phyloP scores from a whole-genome alignment of 768 basidiomycete genomes.

The Russula sp. region DNA sequence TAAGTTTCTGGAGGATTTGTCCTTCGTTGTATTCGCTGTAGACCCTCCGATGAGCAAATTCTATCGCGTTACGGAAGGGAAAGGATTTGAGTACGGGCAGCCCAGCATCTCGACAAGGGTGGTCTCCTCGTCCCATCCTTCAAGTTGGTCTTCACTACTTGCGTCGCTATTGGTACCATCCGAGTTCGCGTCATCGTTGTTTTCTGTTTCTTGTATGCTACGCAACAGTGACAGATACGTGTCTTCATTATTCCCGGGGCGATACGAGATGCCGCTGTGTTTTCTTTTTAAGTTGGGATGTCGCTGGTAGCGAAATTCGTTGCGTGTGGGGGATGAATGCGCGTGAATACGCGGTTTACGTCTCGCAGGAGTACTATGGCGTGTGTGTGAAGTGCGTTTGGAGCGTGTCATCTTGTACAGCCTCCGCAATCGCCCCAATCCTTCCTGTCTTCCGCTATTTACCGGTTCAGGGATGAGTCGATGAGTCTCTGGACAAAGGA shows the following conservation, averaged over 20 bases:
- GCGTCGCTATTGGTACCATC: neutral
- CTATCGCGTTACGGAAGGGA: too few relatives aligned
- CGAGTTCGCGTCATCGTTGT: neutral
- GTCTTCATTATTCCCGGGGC: conserved; percentile 12
- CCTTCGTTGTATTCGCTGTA: conserved; percentile 7
- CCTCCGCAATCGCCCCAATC: too few relatives aligned
- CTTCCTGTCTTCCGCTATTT: too few relatives aligned
- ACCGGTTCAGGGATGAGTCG: too few relatives aligned
- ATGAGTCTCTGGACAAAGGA: too few relatives aligned
- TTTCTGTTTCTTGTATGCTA: neutral
- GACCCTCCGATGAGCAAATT: conserved; percentile 2
- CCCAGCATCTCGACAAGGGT: conserved; percentile 18
- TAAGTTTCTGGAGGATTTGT: conserved; percentile 7
- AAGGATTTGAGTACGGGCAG: conserved; percentile 6
- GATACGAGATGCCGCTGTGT: neutral
- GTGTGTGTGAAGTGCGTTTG: neutral
- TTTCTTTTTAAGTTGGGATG: conserved; percentile 5
- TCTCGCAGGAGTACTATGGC: neutral
- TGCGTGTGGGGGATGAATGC: conserved; percentile 9
- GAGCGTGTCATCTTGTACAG: conserved; percentile 12
- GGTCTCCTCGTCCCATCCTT: conserved; percentile 18
- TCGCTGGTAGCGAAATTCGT: neutral
- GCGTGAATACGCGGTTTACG: conserved; percentile 1
- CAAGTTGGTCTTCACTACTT: neutral
- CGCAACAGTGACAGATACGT: conserved; percentile 3